A percentile compares a stretch with the other conserved stretches of the same genome.
Conservation (phyloP, 768 basidiomycete species). For the Leccinum rimulosum region DNA sequence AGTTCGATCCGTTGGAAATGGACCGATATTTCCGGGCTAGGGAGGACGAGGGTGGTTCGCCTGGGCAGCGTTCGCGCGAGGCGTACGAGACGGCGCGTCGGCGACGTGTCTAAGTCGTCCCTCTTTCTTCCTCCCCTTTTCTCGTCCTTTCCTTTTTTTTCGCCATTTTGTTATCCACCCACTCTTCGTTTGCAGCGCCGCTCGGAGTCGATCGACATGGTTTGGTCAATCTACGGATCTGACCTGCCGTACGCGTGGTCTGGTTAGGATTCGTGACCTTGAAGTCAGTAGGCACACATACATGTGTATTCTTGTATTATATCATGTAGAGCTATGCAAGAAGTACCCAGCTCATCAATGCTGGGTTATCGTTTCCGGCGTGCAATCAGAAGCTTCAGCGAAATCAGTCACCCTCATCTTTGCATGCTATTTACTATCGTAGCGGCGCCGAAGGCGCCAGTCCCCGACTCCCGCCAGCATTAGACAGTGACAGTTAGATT, state of each 20-base stretch:
- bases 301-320: neutral
- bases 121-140: neutral
- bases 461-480: too few relatives aligned
- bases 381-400: neutral
- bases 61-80: neutral
- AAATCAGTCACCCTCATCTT: neutral
- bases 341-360: neutral
- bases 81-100: neutral
- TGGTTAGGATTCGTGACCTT: neutral
- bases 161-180: neutral
- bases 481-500: too few relatives aligned
- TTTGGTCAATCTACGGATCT: neutral
- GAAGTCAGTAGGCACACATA: neutral
- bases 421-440: too few relatives aligned
- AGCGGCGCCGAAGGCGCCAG: too few relatives aligned
- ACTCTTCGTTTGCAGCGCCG: neutral
- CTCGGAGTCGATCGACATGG: neutral
- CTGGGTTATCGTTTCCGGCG: neutral
- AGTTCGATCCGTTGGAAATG: constrained; percentile 71
- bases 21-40: constrained; percentile 64
- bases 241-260: neutral
- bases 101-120: neutral
- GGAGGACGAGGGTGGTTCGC: neutral
- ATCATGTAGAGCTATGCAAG: neutral
- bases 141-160: neutral